Conservation (phyloP, 352 stramenopile species). For the Globisporangium solare region DNA sequence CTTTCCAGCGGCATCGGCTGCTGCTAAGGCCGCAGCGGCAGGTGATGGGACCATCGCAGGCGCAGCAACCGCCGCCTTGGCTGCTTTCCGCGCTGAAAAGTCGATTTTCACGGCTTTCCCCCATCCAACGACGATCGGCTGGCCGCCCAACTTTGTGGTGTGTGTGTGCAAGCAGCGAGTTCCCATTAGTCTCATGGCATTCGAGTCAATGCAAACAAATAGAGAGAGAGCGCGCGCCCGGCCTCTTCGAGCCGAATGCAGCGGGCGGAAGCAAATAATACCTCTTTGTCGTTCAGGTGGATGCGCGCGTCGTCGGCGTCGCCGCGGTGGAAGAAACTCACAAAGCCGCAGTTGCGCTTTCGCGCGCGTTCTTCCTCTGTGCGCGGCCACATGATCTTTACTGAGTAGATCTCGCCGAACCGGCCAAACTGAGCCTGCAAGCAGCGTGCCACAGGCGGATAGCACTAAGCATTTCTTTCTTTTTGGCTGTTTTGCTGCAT, state of each 20-base stretch:
- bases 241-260: not conserved
- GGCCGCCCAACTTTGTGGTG: slow-evolving; percentile 55
- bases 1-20: slow-evolving; percentile 5
- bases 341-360: slow-evolving; percentile 92
- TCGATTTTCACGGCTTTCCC: slow-evolving; percentile 81
- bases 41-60: not conserved
- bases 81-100: slow-evolving; percentile 13
- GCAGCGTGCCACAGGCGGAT: not conserved
- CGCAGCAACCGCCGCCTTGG: slow-evolving; percentile 11
- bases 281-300: slow-evolving; percentile 65
- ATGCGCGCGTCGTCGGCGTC: slow-evolving; percentile 83
- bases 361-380: slow-evolving; percentile 90
- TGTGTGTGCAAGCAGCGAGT: slow-evolving; percentile 5
- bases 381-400: slow-evolving; percentile 99
- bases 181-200: slow-evolving; percentile 5
- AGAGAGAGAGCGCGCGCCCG: slow-evolving; percentile 1
- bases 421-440: slow-evolving; percentile 73
- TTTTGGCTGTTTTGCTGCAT: too few relatives aligned
- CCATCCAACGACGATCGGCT: slow-evolving; percentile 76
- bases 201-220: not conserved
- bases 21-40: not conserved
- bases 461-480: not conserved
- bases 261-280: slow-evolving; percentile 18
- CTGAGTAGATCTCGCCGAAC: slow-evolving; percentile 91
- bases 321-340: slow-evolving; percentile 88